A percentile compares a stretch with the other conserved stretches of the same genome.
These are phyloP conservation scores for Cordia subcordata DNA, from an alignment of 257 asterid species.

Conservation along the genomic window DNA sequence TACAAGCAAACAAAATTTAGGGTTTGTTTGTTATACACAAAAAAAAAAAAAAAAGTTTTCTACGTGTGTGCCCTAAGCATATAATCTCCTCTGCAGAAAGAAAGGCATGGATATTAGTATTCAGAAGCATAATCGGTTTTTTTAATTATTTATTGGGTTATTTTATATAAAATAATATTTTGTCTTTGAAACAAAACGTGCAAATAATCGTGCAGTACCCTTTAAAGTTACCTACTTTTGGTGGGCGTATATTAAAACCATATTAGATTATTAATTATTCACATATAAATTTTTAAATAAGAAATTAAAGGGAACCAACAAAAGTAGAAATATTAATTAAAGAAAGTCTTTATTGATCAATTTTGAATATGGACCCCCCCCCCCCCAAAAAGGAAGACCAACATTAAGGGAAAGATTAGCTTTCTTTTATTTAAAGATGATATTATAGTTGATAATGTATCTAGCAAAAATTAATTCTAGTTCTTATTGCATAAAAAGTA, in stretches of 20 bases:
- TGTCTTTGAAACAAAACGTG: conserved; percentile 42
- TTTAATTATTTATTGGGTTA: conserved; percentile 7
- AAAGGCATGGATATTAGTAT: conserved; percentile 47
- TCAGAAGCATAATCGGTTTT: conserved; percentile 12
- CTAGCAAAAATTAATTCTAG: too few species aligned
- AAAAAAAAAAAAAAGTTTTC: too few species aligned
- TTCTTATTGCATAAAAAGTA: too few species aligned
- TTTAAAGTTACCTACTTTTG: conserved; percentile 18
- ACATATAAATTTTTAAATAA: not conserved
- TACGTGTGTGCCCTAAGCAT: not conserved
- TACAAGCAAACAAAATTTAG: conserved; percentile 16
- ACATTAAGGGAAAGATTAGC: too few species aligned
- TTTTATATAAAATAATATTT: conserved; percentile 19
- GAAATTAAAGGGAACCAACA: conserved; percentile 32
- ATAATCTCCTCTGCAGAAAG: conserved; percentile 7
- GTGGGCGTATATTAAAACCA: conserved; percentile 9
- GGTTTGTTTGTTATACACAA: not conserved
- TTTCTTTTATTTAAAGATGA: too few species aligned
- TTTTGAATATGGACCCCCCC: too few species aligned
- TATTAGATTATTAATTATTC: not conserved
- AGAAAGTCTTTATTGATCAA: not conserved
- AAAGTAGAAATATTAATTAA: too few species aligned
- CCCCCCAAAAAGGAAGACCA: too few species aligned
- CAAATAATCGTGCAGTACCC: conserved; percentile 44
- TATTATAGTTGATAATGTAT: too few species aligned